A percentile compares a stretch with the other conserved stretches of the same genome.
Conservation (phyloP, 1,139 yeast genomes). For the Geotrichum restrictum region DNA sequence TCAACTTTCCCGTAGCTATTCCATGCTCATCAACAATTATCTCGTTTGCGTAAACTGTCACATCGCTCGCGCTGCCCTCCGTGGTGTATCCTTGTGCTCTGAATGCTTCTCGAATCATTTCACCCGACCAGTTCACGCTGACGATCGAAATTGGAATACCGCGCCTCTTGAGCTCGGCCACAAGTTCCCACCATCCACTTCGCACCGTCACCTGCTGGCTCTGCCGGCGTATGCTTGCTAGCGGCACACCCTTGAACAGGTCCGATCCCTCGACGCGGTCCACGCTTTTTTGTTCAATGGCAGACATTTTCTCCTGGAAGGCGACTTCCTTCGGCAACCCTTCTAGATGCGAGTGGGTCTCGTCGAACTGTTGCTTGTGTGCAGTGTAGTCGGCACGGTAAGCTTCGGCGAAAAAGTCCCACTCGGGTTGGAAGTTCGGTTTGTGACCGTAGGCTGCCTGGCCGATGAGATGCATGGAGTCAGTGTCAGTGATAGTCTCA, state of each 20-base stretch:
- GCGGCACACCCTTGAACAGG: constrained; percentile 47
- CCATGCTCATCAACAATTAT: constrained; percentile 43
- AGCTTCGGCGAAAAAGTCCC: constrained; percentile 46
- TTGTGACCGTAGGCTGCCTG: constrained; percentile 47
- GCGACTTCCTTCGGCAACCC: constrained; percentile 38
- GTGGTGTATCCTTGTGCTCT: constrained; percentile 33
- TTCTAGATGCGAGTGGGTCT: constrained; percentile 1
- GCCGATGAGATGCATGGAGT: constrained; percentile 55
- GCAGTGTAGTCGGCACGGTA: constrained; percentile 43
- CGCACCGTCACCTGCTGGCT: constrained; percentile 45
- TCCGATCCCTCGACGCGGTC: constrained; percentile 42
- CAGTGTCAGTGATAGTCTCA: constrained; percentile 58
- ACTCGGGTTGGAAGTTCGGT: constrained; percentile 42
- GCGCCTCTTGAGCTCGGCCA: constrained; percentile 31
- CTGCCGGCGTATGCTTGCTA: constrained; percentile 33
- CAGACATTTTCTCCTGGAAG: constrained; percentile 47
- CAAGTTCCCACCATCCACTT: constrained; percentile 45
- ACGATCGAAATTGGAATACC: constrained; percentile 47
- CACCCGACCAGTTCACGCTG: constrained; percentile 64
- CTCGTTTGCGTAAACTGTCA: constrained; percentile 44
- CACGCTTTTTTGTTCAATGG: constrained; percentile 53
- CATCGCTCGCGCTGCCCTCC: constrained; percentile 1
- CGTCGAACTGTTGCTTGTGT: constrained; percentile 21
- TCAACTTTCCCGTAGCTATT: constrained; percentile 43
- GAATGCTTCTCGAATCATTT: constrained; percentile 47